Percentiles rank a stretch among this genome's conserved stretches.
phyloP scores from a whole-genome alignment of 352 stramenopile genomes.

The Thraustochytrium striatum region DNA sequence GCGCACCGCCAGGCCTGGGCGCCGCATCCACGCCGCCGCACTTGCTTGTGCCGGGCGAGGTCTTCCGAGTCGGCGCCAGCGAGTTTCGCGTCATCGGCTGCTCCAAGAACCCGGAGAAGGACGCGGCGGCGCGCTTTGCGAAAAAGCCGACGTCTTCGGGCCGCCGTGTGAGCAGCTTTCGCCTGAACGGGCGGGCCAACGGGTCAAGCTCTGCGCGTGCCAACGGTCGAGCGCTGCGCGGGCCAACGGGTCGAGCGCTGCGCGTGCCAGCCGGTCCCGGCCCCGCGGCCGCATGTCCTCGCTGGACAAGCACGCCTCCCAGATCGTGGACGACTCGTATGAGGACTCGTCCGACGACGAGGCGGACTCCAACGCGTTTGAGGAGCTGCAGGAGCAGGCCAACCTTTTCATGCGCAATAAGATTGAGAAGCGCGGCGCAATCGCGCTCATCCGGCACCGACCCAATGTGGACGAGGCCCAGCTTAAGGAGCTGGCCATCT shows the following conservation, averaged over 20 bases:
- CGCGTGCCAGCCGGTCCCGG: background rate
- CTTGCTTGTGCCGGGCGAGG: constrained; percentile 26
- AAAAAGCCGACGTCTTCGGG: too few species aligned
- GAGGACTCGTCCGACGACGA: constrained; percentile 3
- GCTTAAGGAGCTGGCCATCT: background rate
- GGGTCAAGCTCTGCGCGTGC: too few species aligned
- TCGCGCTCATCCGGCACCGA: constrained; percentile 21
- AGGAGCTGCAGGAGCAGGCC: constrained; percentile 13
- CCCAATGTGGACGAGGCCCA: constrained; percentile 28
- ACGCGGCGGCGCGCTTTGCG: background rate
- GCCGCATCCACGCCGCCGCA: constrained; percentile 13
- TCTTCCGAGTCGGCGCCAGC: constrained; percentile 39
- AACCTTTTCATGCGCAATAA: constrained; percentile 25
- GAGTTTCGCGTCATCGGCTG: constrained; percentile 37
- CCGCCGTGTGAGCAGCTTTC: too few species aligned
- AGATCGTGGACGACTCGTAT: constrained; percentile 1
- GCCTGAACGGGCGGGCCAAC: too few species aligned
- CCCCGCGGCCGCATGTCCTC: too few species aligned
- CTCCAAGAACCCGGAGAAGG: background rate
- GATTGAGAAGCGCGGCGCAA: constrained; percentile 3
- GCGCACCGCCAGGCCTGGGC: constrained; percentile 3
- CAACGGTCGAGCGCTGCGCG: too few species aligned
- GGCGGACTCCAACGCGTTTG: constrained; percentile 12
- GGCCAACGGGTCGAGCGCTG: too few species aligned
- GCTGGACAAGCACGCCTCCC: background rate